Base-by-base conservation (phyloP, 2,329 filamentous ascomycete species). In the Chaetomium globosum region DNA sequence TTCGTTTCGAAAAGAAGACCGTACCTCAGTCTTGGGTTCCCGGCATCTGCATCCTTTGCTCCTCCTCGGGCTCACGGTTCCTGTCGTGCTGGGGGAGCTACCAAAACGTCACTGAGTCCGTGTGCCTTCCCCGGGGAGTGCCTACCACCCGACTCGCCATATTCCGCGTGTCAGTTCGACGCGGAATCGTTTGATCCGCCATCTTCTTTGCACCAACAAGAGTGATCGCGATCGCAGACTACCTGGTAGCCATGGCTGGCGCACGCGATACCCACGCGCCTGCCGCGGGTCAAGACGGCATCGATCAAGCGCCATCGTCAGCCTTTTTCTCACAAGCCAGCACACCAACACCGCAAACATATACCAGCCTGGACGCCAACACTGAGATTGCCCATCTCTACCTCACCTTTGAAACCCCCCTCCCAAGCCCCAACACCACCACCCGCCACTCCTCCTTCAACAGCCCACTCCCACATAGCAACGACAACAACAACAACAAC, bases 321-420 rank as follows among this genome's bases (percentile, higher is more conserved):
- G 19, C 16, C 10, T 13, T 2, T 9, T 39, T 48, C 10, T 59
- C 46, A n/a, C 26, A 43, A 16, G 31, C 26, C 49, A 53, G 21
- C 48, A 39, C 58, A 19, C 43, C n/a, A 21, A 12, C 21, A 48
- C 61, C 8, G 66, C 67, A 4, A n/a, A 48, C 61, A 8, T 46
- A 33, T 49, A 49, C 49, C 55, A n/a, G n/a, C n/a, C 54, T 28
- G 1, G 57, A 64, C 39, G 28, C 57, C 39, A 56, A 30, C 30
- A 64, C 56, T 30, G 49, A 55, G 26, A 79, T 82, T 64, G 73
- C 74, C 10, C 74, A 77, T 59, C 71, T 77, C 3, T 81, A 82
- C 67, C 73, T 83, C 6, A 76, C 78, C 19, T 80, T 81, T 65
- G 71, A 75, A 23, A 80, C 77, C 23, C 57, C 67, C 2, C 68